phyloP scores from a whole-genome alignment of 768 basidiomycete genomes.

The Candolleomyces aberdarensis region DNA sequence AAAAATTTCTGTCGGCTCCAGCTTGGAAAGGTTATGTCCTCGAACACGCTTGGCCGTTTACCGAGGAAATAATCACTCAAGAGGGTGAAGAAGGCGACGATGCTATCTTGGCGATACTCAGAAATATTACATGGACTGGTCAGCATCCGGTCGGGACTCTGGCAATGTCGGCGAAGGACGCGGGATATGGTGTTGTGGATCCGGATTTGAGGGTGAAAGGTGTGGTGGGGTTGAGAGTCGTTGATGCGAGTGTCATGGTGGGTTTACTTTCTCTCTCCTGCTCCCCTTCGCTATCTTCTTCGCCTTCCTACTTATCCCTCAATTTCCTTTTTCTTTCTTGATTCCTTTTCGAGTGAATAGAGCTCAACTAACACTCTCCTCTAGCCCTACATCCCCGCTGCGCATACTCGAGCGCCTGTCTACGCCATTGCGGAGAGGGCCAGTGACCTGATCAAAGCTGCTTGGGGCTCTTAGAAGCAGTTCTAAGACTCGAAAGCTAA shows the following conservation, averaged over 20 bases:
- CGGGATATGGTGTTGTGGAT: slow-evolving; percentile 32
- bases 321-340: too few species aligned
- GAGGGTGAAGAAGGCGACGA: too few species aligned
- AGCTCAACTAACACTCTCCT: not conserved
- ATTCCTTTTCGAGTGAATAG: too few species aligned
- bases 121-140: slow-evolving; percentile 16
- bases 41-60: slow-evolving; percentile 5
- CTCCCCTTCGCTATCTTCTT: too few species aligned
- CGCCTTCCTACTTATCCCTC: too few species aligned
- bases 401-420: slow-evolving; percentile 11
- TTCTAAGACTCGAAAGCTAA: too few species aligned
- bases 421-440: slow-evolving; percentile 15
- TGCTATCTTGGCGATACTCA: slow-evolving; percentile 13
- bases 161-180: slow-evolving; percentile 26
- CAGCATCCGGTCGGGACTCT: slow-evolving; percentile 33
- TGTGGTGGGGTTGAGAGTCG: slow-evolving; percentile 30
- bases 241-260: slow-evolving; percentile 36
- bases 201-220: slow-evolving; percentile 36
- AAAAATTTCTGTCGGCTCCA: slow-evolving; percentile 2
- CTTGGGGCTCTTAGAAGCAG: slow-evolving; percentile 1
- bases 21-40: slow-evolving; percentile 8
- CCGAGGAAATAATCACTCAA: slow-evolving; percentile 7
- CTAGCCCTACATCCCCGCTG: slow-evolving; percentile 14
- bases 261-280: too few species aligned
- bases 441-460: slow-evolving; percentile 2